These are phyloP conservation scores for Tirmania nivea DNA, from an alignment of 495 filamentous ascomycete genomes.

Conservation along the genomic window DNA sequence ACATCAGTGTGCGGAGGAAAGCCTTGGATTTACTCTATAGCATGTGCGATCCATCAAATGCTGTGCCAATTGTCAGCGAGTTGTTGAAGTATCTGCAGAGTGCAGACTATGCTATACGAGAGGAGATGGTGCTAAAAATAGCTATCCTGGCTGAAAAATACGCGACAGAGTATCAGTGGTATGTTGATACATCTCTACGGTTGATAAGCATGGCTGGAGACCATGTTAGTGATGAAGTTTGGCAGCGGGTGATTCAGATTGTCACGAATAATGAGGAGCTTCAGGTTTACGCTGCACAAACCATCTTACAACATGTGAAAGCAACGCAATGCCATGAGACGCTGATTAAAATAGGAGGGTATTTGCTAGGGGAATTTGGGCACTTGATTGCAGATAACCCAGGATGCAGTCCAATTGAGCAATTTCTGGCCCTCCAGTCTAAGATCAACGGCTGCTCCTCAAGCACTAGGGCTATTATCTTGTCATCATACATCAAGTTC, in stretches of 20 bases:
- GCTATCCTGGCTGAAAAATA: conserved; percentile 97
- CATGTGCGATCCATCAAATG: conserved; percentile 94
- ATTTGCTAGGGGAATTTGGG: conserved; percentile 88
- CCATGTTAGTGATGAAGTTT: conserved; percentile 97
- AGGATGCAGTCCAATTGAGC: conserved; percentile 91
- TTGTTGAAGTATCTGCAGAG: conserved; percentile 85
- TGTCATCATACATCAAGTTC: conserved; percentile 91
- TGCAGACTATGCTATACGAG: conserved; percentile 89
- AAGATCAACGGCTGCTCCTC: conserved; percentile 82
- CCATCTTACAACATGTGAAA: conserved; percentile 74
- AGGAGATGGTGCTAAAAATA: conserved; percentile 99
- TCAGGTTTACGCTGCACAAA: conserved; percentile 88
- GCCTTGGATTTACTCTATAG: conserved; percentile 93
- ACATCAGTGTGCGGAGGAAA: conserved; percentile 92
- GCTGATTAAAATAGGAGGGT: conserved; percentile 88
- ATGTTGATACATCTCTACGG: conserved; percentile 90
- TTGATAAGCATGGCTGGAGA: conserved; percentile 93
- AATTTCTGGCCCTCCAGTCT: conserved; percentile 76
- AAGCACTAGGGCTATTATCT: conserved; percentile 74
- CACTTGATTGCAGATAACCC: conserved; percentile 90
- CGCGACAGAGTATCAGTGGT: conserved; percentile 95
- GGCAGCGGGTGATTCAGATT: conserved; percentile 97
- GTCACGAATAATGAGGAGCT: conserved; percentile 98
- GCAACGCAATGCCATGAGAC: conserved; percentile 88
- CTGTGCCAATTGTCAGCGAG: conserved; percentile 78